Evolutionary conservation across 805 yeast species (phyloP).

Genomic region (Saccharomycopsis schoenii): DNA sequence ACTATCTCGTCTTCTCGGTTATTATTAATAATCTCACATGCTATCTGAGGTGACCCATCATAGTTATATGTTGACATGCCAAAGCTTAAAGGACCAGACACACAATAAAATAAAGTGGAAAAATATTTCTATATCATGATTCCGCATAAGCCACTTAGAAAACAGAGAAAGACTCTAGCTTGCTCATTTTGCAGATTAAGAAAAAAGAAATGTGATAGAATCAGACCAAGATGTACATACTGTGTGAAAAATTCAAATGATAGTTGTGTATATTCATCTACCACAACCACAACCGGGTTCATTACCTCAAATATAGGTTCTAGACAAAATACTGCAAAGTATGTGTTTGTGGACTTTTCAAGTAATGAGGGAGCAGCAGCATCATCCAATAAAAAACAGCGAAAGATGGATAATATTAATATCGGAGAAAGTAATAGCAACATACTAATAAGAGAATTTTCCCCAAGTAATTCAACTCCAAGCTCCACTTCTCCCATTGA

Average conservation of each 20-base stretch:
- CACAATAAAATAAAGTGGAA: background rate
- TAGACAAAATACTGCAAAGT: background rate
- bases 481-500: background rate
- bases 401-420: too few relatives aligned
- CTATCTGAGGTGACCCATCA: too few relatives aligned
- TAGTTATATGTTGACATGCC: too few relatives aligned
- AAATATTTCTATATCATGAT: background rate
- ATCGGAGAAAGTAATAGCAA: background rate
- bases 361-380: background rate
- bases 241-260: constrained; percentile 6
- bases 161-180: constrained; percentile 8
- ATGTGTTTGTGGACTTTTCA: background rate
- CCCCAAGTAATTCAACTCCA: background rate
- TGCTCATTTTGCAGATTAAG: constrained; percentile 14
- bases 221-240: constrained; percentile 12
- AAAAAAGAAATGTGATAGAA: constrained; percentile 16
- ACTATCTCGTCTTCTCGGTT: background rate
- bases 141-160: background rate
- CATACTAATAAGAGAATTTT: too few relatives aligned
- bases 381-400: background rate
- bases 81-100: too few relatives aligned
- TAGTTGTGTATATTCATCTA: background rate
- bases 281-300: background rate
- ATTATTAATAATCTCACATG: background rate
- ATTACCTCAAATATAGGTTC: background rate